phyloP scores from a whole-genome alignment of 176 grass and related monocot genomes.

The Lolium multiflorum region DNA sequence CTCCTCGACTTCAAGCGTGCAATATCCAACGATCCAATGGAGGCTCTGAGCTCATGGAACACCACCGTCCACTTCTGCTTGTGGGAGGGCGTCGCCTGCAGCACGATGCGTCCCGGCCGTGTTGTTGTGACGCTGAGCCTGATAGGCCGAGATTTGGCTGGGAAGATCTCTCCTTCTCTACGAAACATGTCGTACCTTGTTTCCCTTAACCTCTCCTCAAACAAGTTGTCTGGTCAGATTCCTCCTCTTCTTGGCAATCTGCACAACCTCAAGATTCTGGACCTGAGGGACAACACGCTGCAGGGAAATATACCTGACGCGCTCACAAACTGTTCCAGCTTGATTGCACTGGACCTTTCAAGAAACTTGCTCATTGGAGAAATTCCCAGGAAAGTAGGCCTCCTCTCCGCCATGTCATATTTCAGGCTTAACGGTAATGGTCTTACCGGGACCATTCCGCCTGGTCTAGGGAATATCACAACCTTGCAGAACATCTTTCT shows the following conservation, averaged over 20 bases:
- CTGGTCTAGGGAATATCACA: slow-evolving; percentile 47
- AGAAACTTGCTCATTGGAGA: slow-evolving; percentile 35
- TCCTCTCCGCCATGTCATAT: slow-evolving; percentile 28
- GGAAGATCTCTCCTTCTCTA: slow-evolving; percentile 7
- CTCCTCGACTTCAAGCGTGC: slow-evolving; percentile 27
- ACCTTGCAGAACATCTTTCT: neutral
- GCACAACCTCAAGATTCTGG: neutral
- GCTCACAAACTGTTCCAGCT: slow-evolving; percentile 29
- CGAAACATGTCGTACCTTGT: slow-evolving; percentile 21
- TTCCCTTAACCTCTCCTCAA: neutral
- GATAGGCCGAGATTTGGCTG: neutral
- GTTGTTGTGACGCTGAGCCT: neutral
- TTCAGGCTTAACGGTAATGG: slow-evolving; percentile 24
- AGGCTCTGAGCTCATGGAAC: slow-evolving; percentile 32
- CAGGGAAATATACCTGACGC: slow-evolving; percentile 7
- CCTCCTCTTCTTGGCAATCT: neutral
- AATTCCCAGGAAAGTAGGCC: slow-evolving; percentile 41
- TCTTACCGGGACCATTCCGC: slow-evolving; percentile 48
- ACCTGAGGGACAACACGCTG: neutral
- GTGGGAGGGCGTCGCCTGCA: slow-evolving; percentile 6
- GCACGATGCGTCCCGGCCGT: fast-evolving
- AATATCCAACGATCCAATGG: neutral
- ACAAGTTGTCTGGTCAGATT: neutral
- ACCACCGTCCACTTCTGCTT: slow-evolving; percentile 9
- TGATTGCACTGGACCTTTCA: slow-evolving; percentile 22